phyloP scores from a whole-genome alignment of 1,139 yeast genomes.

The Kurtzmaniella quercitrusa region DNA sequence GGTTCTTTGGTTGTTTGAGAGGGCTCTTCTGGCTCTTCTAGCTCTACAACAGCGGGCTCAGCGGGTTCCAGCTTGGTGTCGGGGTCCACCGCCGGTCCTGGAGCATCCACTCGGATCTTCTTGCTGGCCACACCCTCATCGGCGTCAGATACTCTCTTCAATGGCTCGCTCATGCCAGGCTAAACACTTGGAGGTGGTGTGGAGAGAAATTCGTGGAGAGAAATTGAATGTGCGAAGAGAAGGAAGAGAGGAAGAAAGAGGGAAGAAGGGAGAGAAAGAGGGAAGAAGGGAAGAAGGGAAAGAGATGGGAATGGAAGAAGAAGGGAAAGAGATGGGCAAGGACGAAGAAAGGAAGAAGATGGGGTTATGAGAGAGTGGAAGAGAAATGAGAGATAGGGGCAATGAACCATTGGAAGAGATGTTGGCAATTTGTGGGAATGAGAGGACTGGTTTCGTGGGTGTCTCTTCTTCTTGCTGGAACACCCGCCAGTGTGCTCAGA shows the following conservation, averaged over 20 bases:
- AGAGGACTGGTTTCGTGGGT: too few relatives aligned
- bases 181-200: not conserved
- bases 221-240: not conserved
- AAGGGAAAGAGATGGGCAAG: too few relatives aligned
- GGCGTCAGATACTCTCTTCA: not conserved
- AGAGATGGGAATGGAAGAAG: not conserved
- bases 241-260: not conserved
- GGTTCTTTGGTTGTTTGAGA: too few relatives aligned
- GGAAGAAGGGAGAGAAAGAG: not conserved
- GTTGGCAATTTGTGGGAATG: not conserved
- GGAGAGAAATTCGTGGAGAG: not conserved
- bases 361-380: not conserved
- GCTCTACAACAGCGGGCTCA: slow-evolving; percentile 4
- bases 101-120: not conserved
- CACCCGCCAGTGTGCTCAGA: too few relatives aligned
- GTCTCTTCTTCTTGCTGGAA: too few relatives aligned
- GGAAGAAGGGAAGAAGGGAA: not conserved
- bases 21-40: not conserved
- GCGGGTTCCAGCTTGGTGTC: not conserved
- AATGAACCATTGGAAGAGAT: not conserved
- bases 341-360: not conserved
- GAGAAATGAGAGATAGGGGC: not conserved
- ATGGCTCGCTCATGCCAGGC: not conserved
- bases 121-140: not conserved
- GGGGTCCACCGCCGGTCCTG: not conserved